phyloP scores from a whole-genome alignment of 441 rosid species.

The Pelargonium cotyledonis region DNA sequence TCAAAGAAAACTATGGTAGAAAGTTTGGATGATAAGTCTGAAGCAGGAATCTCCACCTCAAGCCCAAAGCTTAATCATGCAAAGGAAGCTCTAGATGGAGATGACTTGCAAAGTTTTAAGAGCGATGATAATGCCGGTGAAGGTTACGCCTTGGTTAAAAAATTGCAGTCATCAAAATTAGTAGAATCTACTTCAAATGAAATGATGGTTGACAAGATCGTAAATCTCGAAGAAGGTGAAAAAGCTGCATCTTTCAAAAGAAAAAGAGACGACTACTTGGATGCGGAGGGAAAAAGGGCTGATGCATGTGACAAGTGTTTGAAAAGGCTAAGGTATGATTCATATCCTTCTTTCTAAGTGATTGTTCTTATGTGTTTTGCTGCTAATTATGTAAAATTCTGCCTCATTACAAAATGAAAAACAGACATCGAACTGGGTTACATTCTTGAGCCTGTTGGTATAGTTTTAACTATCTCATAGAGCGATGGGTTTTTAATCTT shows the following conservation, averaged over 20 bases:
- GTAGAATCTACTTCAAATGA: constrained; percentile 14
- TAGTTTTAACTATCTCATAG: too few relatives aligned
- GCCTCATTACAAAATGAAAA: not conserved
- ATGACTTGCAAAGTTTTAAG: constrained; percentile 22
- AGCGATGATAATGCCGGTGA: constrained; percentile 13
- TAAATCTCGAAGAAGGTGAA: constrained; percentile 23
- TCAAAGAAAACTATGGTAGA: not conserved
- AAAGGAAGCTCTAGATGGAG: constrained; percentile 23
- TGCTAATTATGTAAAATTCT: not conserved
- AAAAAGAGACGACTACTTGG: constrained; percentile 27
- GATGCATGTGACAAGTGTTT: constrained; percentile 28
- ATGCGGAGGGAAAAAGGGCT: constrained; percentile 19
- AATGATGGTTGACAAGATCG: constrained; percentile 17
- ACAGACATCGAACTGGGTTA: too few relatives aligned
- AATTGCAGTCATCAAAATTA: constrained; percentile 20
- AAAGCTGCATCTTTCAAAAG: constrained; percentile 25
- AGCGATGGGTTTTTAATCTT: too few relatives aligned
- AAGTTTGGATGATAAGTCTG: not conserved
- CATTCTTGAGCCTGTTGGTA: too few relatives aligned
- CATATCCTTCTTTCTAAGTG: constrained; percentile 6
- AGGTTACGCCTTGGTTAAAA: constrained; percentile 18
- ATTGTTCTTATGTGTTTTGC: constrained; percentile 1
- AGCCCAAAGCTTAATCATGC: constrained; percentile 12
- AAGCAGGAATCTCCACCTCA: constrained; percentile 10
- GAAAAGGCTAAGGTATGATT: constrained; percentile 45